Conservation (phyloP, 2,329 filamentous ascomycete species). For the Neoarthrinium moseri region DNA sequence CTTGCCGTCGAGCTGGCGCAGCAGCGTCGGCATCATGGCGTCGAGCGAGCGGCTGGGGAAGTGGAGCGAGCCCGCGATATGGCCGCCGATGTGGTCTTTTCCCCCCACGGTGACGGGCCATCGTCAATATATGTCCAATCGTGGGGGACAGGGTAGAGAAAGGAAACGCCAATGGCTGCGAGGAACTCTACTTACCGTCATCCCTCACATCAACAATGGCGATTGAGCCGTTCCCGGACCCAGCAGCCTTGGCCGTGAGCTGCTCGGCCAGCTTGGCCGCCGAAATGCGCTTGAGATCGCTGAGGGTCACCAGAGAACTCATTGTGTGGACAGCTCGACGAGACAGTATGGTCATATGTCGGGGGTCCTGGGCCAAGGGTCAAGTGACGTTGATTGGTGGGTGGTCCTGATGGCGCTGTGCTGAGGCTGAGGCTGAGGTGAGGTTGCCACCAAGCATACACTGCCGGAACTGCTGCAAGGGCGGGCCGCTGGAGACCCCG, state of each 20-base stretch:
- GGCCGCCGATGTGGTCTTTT: conserved; percentile 83
- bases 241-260: conserved; percentile 49
- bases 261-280: conserved; percentile 66
- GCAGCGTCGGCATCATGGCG: conserved; percentile 75
- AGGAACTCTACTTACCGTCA: conserved; percentile 51
- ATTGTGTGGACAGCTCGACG: too few species aligned
- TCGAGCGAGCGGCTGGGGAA: conserved; percentile 74
- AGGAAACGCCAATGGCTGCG: not conserved
- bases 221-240: conserved; percentile 13
- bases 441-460: too few species aligned
- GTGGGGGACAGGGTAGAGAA: too few species aligned
- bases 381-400: too few species aligned
- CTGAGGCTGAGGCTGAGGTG: too few species aligned
- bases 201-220: conserved; percentile 90
- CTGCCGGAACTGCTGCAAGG: too few species aligned
- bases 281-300: conserved; percentile 64
- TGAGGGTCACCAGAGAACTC: conserved; percentile 39
- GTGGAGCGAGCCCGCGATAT: conserved; percentile 77
- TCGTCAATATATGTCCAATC: too few species aligned
- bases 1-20: conserved; percentile 73
- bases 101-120: not conserved
- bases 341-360: too few species aligned
- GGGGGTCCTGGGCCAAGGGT: not conserved
- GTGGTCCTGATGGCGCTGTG: too few species aligned
- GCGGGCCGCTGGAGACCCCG: too few species aligned